Evolutionary conservation across 768 basidiomycete genomes (phyloP), one percentile per base, ranked within the genome.

Genomic region (Leccinum pellstonianum): DNA sequence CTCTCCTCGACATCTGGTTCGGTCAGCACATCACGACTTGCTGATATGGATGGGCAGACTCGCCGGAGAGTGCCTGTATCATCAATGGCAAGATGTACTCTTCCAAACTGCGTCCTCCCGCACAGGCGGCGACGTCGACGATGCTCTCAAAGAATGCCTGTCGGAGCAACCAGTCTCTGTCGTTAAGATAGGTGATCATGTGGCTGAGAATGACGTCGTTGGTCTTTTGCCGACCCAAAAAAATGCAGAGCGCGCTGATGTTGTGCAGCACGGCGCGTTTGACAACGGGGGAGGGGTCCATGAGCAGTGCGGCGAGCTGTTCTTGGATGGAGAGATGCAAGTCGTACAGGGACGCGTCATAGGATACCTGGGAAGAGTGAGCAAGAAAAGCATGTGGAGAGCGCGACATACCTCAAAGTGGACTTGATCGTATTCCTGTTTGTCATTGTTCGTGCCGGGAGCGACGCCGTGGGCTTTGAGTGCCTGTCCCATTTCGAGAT

Each of bases 11-110:
- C 89, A 70, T 99, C 97, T 96, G 69, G 10, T 43, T 10, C 8
- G 6, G n/a, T 73, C 21, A 67, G 51, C 10, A 59, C 21, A 27
- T 17, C 31, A 43, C 19, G 14, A 53, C 50, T 25, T 25, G 9
- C 12, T 19, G 35, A 43, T 11, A 33, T 11, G 5, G 8, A 27
- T 17, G 48, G 31, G 6, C 14, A 29, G 9, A 66, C 83, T 38
- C 58, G 95, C 96, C 96, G 55, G 93, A 94, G 27, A 99, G 75
- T 0, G 95, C 94, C 66, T 98, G 95, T 4, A 94, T 85, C 93
- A 98, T 95, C 59, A 99, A 73, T 0, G 97, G 97, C n/a, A 97
- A 70, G 55, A 98, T 96, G 66, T 98, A 98, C 66, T 98, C 95
- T 69, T 98, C 97, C 66, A 98, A 70, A 64, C 93, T 95, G 59